These are phyloP conservation scores for Cyclanthera cordifolia DNA, from an alignment of 306 rosid species.

Conservation along the genomic window DNA sequence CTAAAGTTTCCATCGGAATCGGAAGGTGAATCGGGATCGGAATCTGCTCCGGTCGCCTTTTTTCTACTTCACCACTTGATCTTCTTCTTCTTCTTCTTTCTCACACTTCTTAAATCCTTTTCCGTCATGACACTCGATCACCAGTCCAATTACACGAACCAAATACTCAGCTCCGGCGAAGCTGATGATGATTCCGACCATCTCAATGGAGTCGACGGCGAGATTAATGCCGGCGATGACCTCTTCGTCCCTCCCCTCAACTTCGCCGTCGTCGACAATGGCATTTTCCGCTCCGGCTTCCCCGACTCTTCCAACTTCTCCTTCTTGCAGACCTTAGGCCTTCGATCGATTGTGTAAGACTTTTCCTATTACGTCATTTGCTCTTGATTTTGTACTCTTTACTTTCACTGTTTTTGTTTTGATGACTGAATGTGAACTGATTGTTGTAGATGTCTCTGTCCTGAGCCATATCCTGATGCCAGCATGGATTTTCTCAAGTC, in stretches of 20 bases:
- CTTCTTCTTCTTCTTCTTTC: not conserved
- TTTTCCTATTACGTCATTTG: not conserved
- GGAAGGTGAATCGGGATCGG: not conserved
- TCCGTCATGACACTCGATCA: slow-evolving; percentile 48
- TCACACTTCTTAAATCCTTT: no score
- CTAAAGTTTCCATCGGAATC: not conserved
- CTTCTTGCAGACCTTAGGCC: slow-evolving; percentile 71
- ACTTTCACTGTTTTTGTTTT: not conserved
- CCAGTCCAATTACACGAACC: not conserved
- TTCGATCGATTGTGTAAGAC: slow-evolving; percentile 81
- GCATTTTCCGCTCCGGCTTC: slow-evolving; percentile 96
- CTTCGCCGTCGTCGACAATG: slow-evolving; percentile 83
- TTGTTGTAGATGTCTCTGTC: slow-evolving; percentile 64
- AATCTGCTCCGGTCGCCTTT: not conserved
- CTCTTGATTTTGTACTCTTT: not conserved
- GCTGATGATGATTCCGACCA: slow-evolving; percentile 8
- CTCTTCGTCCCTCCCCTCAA: slow-evolving; percentile 73
- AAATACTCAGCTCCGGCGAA: slow-evolving; percentile 41
- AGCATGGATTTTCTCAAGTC: slow-evolving; percentile 82
- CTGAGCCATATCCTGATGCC: slow-evolving; percentile 81
- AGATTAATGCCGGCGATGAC: slow-evolving; percentile 38
- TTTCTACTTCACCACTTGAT: slow-evolving; percentile 17
- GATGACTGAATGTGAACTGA: not conserved
- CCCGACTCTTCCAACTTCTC: slow-evolving; percentile 78
- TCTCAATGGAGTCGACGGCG: not conserved